Percentiles rank a stretch among this genome's conserved stretches.
These are phyloP conservation scores for Ophiostoma triangulosporum DNA, from an alignment of 2,329 filamentous ascomycete species.

Conservation along the genomic window DNA sequence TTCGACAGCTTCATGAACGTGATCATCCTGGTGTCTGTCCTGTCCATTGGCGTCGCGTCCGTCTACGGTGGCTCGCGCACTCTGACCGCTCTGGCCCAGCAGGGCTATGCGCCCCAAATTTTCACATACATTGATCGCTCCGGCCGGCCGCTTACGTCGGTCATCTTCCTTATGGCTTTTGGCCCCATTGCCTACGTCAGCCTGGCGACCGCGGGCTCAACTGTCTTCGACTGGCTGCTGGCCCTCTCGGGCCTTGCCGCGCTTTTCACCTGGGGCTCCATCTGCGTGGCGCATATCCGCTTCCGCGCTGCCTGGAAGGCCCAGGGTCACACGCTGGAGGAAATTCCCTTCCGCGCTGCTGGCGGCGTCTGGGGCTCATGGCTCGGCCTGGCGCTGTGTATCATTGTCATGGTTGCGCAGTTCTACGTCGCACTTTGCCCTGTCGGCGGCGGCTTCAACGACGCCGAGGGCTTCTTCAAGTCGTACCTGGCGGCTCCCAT, in stretches of 20 bases:
- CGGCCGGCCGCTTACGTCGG: conserved; percentile 40
- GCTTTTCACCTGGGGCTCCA: conserved; percentile 57
- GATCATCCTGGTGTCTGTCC: conserved; percentile 43
- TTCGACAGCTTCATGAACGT: conserved; percentile 46
- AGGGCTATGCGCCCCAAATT: conserved; percentile 43
- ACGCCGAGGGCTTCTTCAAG: conserved; percentile 37
- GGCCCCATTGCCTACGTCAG: conserved; percentile 38
- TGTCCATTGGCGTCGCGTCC: conserved; percentile 44
- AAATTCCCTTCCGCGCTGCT: conserved; percentile 52
- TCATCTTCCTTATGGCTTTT: conserved; percentile 32
- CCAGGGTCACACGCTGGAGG: conserved; percentile 48
- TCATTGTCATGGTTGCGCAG: conserved; percentile 43
- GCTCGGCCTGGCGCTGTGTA: conserved; percentile 44
- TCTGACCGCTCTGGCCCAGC: conserved; percentile 43
- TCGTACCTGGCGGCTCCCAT: conserved; percentile 40
- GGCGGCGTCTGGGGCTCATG: conserved; percentile 51
- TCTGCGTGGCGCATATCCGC: conserved; percentile 55
- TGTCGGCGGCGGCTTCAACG: conserved; percentile 19
- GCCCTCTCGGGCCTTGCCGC: conserved; percentile 51
- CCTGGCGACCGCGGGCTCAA: conserved; percentile 29
- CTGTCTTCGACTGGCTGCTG: conserved; percentile 52
- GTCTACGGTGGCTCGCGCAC: conserved; percentile 48
- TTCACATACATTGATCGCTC: conserved; percentile 44
- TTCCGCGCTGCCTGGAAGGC: conserved; percentile 51
- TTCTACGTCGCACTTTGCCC: conserved; percentile 30